Percentiles rank a stretch among this genome's conserved stretches.
Conservation (phyloP, 495 filamentous ascomycete species). For the Penicillium odoratum region DNA sequence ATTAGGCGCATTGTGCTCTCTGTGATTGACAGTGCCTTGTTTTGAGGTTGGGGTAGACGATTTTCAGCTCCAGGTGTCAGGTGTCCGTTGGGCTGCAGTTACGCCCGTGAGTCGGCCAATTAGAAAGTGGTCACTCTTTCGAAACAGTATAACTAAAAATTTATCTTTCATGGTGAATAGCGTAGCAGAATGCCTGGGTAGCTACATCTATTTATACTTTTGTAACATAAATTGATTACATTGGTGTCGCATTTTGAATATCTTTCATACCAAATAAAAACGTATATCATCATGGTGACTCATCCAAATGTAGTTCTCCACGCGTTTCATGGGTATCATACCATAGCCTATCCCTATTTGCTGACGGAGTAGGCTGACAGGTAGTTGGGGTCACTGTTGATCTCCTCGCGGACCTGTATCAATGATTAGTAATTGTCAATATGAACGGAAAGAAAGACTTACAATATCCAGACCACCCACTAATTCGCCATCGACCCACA, state of each 20-base stretch:
- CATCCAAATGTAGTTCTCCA: conserved; percentile 16
- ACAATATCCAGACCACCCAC: conserved; percentile 97
- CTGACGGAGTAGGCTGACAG: conserved; percentile 62
- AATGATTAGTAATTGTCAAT: conserved; percentile 15
- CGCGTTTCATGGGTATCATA: conserved; percentile 27
- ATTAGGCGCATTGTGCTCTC: too few species aligned
- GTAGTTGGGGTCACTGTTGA: conserved; percentile 74
- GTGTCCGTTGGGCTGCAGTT: too few species aligned
- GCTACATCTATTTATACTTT: background rate
- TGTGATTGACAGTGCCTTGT: too few species aligned
- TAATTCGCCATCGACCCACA: conserved; percentile 79
- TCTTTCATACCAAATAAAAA: conserved; percentile 20
- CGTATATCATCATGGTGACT: conserved; percentile 24
- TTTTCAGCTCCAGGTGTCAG: too few species aligned
- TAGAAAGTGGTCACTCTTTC: too few species aligned
- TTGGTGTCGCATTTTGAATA: conserved; percentile 1
- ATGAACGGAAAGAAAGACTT: conserved; percentile 31
- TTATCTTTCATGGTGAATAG: too few species aligned
- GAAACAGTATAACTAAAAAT: too few species aligned
- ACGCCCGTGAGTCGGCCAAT: too few species aligned
- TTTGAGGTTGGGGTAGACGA: too few species aligned
- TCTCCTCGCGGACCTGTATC: conserved; percentile 74
- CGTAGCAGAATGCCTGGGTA: background rate
- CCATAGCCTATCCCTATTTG: conserved; percentile 24
- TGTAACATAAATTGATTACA: background rate